Conservation (phyloP, 192 early-diverging fungal species). For the Chytriomyces hyalinus region DNA sequence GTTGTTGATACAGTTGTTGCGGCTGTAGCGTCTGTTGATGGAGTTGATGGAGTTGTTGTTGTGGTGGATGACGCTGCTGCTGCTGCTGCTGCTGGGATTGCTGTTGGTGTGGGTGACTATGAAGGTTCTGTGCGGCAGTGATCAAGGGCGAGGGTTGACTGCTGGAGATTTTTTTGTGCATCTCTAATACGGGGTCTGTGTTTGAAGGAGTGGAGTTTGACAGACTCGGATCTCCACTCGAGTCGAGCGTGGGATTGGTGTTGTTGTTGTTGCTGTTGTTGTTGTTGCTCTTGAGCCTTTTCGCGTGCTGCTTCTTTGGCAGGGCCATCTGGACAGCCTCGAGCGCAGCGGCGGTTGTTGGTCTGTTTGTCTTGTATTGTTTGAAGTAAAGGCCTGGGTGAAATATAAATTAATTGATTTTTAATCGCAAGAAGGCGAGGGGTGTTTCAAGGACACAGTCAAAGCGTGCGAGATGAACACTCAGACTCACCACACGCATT, state of each 20-base stretch:
- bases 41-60: background rate
- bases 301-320: background rate
- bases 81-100: background rate
- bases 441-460: too few relatives aligned
- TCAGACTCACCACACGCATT: constrained; percentile 74
- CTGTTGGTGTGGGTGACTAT: background rate
- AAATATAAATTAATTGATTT: too few relatives aligned
- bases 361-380: background rate
- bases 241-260: too few relatives aligned
- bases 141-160: background rate
- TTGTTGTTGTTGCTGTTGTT: too few relatives aligned
- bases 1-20: background rate
- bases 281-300: background rate
- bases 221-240: background rate
- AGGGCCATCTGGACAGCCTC: background rate
- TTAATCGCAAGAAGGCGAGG: too few relatives aligned
- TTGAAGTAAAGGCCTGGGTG: constrained; percentile 21
- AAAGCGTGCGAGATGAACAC: too few relatives aligned
- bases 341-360: background rate
- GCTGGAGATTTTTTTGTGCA: background rate
- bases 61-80: background rate
- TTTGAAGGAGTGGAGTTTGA: background rate
- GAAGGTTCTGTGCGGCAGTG: background rate
- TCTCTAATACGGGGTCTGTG: background rate
- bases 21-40: background rate